Evolutionary conservation across 1,139 yeast genomes (phyloP).

Genomic region (Zygosaccharomyces pseudobailii): DNA sequence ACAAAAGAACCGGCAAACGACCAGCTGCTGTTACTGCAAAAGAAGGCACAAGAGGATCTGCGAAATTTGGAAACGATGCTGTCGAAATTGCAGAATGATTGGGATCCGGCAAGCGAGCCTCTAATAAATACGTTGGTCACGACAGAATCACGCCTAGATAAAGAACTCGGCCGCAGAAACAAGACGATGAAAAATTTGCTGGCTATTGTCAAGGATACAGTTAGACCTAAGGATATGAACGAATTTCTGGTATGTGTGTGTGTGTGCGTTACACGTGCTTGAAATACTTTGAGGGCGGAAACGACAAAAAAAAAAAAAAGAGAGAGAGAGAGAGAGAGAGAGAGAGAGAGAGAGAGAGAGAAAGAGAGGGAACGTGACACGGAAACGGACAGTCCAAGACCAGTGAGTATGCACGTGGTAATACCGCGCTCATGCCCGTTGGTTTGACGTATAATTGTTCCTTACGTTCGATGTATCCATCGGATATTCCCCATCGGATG

Average conservation of each 20-base stretch:
- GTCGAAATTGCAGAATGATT: slow-evolving; percentile 10
- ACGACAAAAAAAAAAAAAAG: no score
- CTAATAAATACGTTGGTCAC: slow-evolving; percentile 9
- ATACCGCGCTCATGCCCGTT: not conserved
- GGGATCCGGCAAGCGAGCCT: slow-evolving; percentile 18
- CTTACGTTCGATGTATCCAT: not conserved
- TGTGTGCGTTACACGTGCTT: not conserved
- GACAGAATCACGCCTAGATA: slow-evolving; percentile 13
- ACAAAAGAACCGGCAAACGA: slow-evolving; percentile 20
- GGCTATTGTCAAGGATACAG: slow-evolving; percentile 22
- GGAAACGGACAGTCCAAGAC: no score
- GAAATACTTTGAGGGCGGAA: no score
- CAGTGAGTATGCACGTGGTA: not conserved
- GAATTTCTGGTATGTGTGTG: slow-evolving; percentile 24
- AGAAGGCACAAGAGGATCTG: slow-evolving; percentile 8
- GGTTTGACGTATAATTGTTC: not conserved
- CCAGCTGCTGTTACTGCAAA: slow-evolving; percentile 13
- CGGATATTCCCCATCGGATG: not conserved
- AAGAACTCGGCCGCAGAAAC: slow-evolving; percentile 16
- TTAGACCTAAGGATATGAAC: slow-evolving; percentile 20
- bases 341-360: no score
- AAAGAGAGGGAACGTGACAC: no score
- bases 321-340: no score
- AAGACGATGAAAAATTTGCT: slow-evolving; percentile 15
- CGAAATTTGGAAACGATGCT: slow-evolving; percentile 9